Evolutionary conservation across 805 yeast species (phyloP).

Genomic region (Grigorovia transvaalensis): DNA sequence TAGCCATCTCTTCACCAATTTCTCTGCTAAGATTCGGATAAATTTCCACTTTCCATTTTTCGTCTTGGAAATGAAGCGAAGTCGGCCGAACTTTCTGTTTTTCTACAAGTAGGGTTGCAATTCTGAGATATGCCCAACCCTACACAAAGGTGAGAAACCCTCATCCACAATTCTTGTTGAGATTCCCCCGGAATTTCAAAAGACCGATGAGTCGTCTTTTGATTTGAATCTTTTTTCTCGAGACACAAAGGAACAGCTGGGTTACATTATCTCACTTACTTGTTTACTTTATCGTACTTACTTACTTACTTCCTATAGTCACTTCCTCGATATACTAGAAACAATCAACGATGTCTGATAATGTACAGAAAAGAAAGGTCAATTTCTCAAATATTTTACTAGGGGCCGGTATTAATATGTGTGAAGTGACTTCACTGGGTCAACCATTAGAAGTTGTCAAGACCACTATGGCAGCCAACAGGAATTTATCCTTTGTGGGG

Average conservation of each 20-base stretch:
- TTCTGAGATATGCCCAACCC: too few relatives aligned
- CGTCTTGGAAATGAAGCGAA: too few relatives aligned
- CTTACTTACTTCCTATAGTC: too few relatives aligned
- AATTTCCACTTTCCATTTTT: too few relatives aligned
- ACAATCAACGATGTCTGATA: not conserved
- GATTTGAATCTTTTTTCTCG: not conserved
- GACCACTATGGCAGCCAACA: slow-evolving; percentile 97
- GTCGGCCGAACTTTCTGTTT: too few relatives aligned
- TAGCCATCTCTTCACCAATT: not conserved
- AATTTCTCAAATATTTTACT: slow-evolving; percentile 80
- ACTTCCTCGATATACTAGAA: not conserved
- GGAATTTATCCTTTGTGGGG: slow-evolving; percentile 54
- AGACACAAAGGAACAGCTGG: not conserved
- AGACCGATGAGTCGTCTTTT: not conserved
- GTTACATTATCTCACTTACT: too few relatives aligned
- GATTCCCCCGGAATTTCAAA: not conserved
- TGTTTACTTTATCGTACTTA: too few relatives aligned
- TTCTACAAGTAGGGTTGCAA: too few relatives aligned
- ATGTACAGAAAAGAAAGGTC: slow-evolving; percentile 63
- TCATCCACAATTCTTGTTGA: too few relatives aligned
- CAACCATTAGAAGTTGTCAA: slow-evolving; percentile 94
- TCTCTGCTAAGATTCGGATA: not conserved
- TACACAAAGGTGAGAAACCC: not conserved
- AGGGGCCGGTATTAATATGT: slow-evolving; percentile 88
- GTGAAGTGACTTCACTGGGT: slow-evolving; percentile 89